Conservation (phyloP, 768 basidiomycete species). For the Suillus spraguei region DNA sequence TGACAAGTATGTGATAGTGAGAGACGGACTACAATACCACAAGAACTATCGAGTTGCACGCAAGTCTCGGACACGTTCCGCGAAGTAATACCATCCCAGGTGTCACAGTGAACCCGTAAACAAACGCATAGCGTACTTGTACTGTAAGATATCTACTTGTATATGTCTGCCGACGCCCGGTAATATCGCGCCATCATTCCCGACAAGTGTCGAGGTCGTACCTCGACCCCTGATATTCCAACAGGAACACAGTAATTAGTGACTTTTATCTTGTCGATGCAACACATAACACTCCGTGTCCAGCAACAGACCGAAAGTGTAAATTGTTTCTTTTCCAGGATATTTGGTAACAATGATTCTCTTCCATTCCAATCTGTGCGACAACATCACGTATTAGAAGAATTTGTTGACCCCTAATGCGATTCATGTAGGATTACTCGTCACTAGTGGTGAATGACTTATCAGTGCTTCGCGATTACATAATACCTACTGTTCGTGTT, state of each 20-base stretch:
- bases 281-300: conserved; percentile 16
- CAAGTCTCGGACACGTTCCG: too few species aligned
- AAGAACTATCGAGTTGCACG: too few species aligned
- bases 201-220: too few species aligned
- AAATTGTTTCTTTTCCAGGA: too few species aligned
- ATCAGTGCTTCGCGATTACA: background rate
- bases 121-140: too few species aligned
- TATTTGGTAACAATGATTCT: conserved; percentile 11
- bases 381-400: conserved; percentile 17
- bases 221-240: too few species aligned
- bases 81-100: too few species aligned
- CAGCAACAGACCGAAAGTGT: too few species aligned
- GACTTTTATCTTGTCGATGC: conserved; percentile 20
- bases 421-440: background rate
- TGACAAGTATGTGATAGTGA: conserved; percentile 14
- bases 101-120: too few species aligned
- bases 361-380: conserved; percentile 14
- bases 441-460: background rate
- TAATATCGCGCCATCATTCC: too few species aligned
- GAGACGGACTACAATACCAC: conserved; percentile 16
- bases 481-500: background rate
- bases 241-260: conserved; percentile 14
- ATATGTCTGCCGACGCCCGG: too few species aligned
- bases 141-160: too few species aligned
- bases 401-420: conserved; percentile 5